Percentiles rank a stretch among this genome's conserved stretches.
Evolutionary conservation across 805 yeast species (phyloP).

Genomic region (Kockiozyma suomiensis): DNA sequence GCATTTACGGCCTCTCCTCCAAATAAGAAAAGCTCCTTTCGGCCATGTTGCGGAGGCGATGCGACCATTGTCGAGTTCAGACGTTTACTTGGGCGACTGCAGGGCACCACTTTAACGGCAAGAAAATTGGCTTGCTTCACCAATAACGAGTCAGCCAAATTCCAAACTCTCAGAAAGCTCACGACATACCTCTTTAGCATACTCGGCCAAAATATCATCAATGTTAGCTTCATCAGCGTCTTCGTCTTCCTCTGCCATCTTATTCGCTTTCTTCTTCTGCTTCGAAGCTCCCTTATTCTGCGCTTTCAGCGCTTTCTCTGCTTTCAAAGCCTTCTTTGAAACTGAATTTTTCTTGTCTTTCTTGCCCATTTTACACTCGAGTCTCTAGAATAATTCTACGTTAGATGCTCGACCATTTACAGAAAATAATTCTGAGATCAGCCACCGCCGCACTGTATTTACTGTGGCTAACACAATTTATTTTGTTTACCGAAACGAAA

Average conservation of each 20-base stretch:
- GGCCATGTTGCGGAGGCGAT: slow-evolving; percentile 66
- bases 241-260: slow-evolving; percentile 69
- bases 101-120: slow-evolving; percentile 60
- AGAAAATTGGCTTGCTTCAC: slow-evolving; percentile 71
- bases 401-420: not conserved
- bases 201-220: slow-evolving; percentile 77
- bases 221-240: slow-evolving; percentile 77
- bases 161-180: not conserved
- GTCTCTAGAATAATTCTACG: not conserved
- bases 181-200: slow-evolving; percentile 50
- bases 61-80: slow-evolving; percentile 76
- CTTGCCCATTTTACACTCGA: slow-evolving; percentile 69
- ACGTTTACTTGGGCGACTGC: slow-evolving; percentile 65
- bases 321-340: slow-evolving; percentile 85
- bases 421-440: not conserved
- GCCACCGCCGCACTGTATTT: not conserved
- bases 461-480: not conserved
- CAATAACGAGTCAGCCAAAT: not conserved
- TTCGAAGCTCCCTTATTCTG: slow-evolving; percentile 72
- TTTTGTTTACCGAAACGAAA: no score
- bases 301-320: slow-evolving; percentile 78
- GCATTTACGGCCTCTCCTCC: slow-evolving; percentile 79
- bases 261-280: slow-evolving; percentile 72
- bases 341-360: slow-evolving; percentile 79
- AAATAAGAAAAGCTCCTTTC: slow-evolving; percentile 75